Conservation (phyloP, 257 asterid genomes). For the Ajuga chamaepitys region DNA sequence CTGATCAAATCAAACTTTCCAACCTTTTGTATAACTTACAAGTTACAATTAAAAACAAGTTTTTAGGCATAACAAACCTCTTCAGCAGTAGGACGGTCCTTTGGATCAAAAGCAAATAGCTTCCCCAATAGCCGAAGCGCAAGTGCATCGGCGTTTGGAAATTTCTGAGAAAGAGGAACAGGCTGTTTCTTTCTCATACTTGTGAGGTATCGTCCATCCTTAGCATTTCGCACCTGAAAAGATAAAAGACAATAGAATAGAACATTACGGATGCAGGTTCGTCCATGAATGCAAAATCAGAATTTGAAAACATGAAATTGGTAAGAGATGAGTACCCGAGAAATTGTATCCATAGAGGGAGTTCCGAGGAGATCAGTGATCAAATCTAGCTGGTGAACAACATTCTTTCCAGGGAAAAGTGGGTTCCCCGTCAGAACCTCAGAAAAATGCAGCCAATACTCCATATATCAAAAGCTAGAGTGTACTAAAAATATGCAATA, state of each 20-base stretch:
- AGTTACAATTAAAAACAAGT: not conserved
- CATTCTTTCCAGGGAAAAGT: constrained; percentile 84
- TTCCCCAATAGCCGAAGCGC: constrained; percentile 61
- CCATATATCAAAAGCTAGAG: constrained; percentile 94
- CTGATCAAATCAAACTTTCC: not conserved
- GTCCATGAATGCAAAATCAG: not conserved
- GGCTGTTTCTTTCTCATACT: constrained; percentile 88
- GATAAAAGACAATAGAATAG: not conserved
- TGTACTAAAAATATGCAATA: constrained; percentile 44
- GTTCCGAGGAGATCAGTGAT: constrained; percentile 92
- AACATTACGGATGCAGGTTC: not conserved
- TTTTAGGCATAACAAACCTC: constrained; percentile 42
- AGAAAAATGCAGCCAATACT: constrained; percentile 91
- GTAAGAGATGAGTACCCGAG: constrained; percentile 42
- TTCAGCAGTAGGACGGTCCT: constrained; percentile 87
- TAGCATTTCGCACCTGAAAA: constrained; percentile 75
- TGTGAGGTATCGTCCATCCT: constrained; percentile 82
- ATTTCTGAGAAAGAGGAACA: constrained; percentile 60
- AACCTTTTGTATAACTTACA: not conserved
- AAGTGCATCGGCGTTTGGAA: constrained; percentile 75
- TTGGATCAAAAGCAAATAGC: constrained; percentile 88
- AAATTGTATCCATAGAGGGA: constrained; percentile 77
- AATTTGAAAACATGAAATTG: not conserved
- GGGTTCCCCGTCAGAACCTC: constrained; percentile 90
- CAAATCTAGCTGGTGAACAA: constrained; percentile 91